Evolutionary conservation across 257 asterid genomes (phyloP), one percentile per base, ranked within the genome.

Genomic region (Cruciata laevipes): DNA sequence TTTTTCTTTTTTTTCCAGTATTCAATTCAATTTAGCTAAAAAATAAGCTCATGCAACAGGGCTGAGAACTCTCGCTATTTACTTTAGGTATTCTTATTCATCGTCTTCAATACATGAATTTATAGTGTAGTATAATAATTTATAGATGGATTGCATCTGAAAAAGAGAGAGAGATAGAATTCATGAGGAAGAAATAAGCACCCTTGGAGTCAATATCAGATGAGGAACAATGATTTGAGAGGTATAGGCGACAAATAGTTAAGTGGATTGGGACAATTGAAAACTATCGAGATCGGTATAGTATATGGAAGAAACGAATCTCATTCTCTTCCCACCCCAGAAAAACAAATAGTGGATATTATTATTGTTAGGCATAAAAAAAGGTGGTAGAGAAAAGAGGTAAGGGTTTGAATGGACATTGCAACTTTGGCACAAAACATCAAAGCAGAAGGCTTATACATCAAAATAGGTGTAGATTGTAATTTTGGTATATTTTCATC

Each of bases 401-500:
- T 30, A 57, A 49, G 51, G 65, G 61, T 51, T 42, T 65, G 79
- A 63, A 75, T 71, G 73, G 76, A 75, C 74, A 56, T 21, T 57
- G 47, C 61, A 59, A 53, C 47, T 20, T 70, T 67, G 62, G 21
- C 44, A 23, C 65, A 38, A 27, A 42, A 70, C 72, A 51, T 65
- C 65, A 58, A 57, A 60, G 70, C 40, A 37, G 64, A 53, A 53
- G 53, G 56, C 69, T 52, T 25, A 35, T 35, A 35, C 7, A n/a
- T n/a, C 38, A 35, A 35, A 27, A 44, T 1, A 67, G n/a, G 17
- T 8, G 12, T 4, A 64, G 11, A 60, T 37, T 33, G 61, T 35
- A 40, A 13, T 13, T n/a, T n/a, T n/a, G 79, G 52, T 72, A 74
- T 77, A 74, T 77, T 65, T 40, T 68, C 63, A n/a, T n/a, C n/a